Evolutionary conservation across 2,329 filamentous ascomycete species (phyloP).

Genomic region (Phoma sp.): DNA sequence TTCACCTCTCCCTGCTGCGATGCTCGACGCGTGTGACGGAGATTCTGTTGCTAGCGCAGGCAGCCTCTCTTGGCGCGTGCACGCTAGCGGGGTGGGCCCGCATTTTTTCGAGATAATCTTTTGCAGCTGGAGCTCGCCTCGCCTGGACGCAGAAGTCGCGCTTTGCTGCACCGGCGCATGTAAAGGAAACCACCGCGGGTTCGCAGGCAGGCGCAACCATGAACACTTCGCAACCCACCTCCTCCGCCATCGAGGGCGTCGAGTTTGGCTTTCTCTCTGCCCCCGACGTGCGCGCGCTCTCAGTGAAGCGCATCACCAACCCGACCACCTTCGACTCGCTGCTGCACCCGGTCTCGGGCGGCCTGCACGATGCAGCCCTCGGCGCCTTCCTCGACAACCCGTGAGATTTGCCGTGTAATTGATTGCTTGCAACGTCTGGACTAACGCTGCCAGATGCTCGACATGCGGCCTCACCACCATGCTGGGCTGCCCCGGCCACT

Average conservation of each 20-base stretch:
- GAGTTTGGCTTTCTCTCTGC: constrained; percentile 87
- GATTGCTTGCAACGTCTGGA: too few species aligned
- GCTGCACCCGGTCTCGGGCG: constrained; percentile 86
- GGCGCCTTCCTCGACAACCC: constrained; percentile 86
- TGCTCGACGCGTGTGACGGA: background rate
- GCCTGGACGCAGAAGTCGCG: constrained; percentile 2
- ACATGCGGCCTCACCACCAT: constrained; percentile 87
- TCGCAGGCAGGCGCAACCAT: constrained; percentile 32
- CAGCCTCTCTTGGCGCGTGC: constrained; percentile 1
- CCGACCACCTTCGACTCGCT: constrained; percentile 93
- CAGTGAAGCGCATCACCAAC: constrained; percentile 93
- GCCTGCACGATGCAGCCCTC: constrained; percentile 89
- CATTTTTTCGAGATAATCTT: constrained; percentile 39
- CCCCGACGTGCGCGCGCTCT: constrained; percentile 85
- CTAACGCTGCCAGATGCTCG: constrained; percentile 57
- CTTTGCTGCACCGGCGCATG: constrained; percentile 16
- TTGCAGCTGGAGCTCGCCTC: constrained; percentile 39
- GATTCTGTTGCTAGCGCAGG: background rate
- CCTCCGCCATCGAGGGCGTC: constrained; percentile 83
- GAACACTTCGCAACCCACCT: constrained; percentile 73
- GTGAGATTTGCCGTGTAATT: constrained; percentile 49
- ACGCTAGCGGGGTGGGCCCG: constrained; percentile 31
- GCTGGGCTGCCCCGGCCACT: constrained; percentile 83
- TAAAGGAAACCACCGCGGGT: constrained; percentile 7
- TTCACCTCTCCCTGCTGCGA: background rate